Evolutionary conservation across 2,329 filamentous ascomycete species (phyloP).

Genomic region (Rhinocladiella similis): DNA sequence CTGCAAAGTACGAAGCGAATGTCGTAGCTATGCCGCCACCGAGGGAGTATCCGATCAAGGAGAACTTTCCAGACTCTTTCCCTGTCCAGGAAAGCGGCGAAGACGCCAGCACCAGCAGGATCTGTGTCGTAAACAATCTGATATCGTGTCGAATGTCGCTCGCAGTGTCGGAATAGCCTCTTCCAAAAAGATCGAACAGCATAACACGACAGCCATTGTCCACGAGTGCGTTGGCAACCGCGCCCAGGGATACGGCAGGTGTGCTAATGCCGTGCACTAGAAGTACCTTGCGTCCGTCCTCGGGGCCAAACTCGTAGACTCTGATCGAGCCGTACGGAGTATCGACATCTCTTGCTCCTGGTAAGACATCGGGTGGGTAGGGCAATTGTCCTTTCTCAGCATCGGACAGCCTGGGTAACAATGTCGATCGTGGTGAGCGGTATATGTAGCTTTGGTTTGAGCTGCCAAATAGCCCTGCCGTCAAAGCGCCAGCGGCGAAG

Average conservation of each 20-base stretch:
- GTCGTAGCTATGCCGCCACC: slow-evolving; percentile 72
- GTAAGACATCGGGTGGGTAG: slow-evolving; percentile 70
- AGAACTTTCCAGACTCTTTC: slow-evolving; percentile 55
- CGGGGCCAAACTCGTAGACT: slow-evolving; percentile 79
- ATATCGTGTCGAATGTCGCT: slow-evolving; percentile 67
- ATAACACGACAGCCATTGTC: slow-evolving; percentile 71
- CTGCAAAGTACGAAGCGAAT: slow-evolving; percentile 69
- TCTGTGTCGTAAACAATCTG: slow-evolving; percentile 71
- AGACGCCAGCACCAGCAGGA: slow-evolving; percentile 68
- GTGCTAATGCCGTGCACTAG: slow-evolving; percentile 81
- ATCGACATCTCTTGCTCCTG: slow-evolving; percentile 66
- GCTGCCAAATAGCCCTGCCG: slow-evolving; percentile 10
- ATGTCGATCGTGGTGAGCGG: slow-evolving; percentile 38
- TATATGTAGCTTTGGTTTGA: slow-evolving; percentile 7
- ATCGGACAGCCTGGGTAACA: slow-evolving; percentile 37
- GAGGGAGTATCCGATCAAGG: slow-evolving; percentile 75
- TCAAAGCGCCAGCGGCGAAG: slow-evolving; percentile 17
- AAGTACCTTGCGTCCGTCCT: slow-evolving; percentile 68
- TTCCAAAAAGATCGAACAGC: slow-evolving; percentile 69
- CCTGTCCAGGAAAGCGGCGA: slow-evolving; percentile 69
- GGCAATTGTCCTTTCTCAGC: slow-evolving; percentile 46
- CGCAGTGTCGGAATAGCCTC: slow-evolving; percentile 75
- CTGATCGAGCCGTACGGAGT: slow-evolving; percentile 65
- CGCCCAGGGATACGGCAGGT: slow-evolving; percentile 68
- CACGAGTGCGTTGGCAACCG: slow-evolving; percentile 66